Percentiles rank a stretch among this genome's conserved stretches.
phyloP scores from a whole-genome alignment of 2,329 filamentous ascomycete species.

The Dactylonectria estremocensis region DNA sequence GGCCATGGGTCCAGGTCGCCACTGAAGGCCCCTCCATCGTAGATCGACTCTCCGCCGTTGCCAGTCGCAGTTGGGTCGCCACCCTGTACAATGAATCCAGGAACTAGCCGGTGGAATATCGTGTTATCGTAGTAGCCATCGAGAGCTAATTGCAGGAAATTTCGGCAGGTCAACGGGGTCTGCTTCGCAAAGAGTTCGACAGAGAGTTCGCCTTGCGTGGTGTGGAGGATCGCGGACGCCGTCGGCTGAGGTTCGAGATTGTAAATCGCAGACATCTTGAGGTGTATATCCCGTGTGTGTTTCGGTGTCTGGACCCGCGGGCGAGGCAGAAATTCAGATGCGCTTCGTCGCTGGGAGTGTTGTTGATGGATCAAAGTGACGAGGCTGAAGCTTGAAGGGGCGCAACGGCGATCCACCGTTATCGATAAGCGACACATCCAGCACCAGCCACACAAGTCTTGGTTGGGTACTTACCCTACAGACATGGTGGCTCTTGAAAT shows the following conservation, averaged over 20 bases:
- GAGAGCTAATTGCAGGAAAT: conserved; percentile 94
- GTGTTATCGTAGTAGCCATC: conserved; percentile 97
- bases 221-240: conserved; percentile 91
- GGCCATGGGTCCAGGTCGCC: conserved; percentile 81
- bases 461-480: too few relatives aligned
- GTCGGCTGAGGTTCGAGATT: conserved; percentile 96
- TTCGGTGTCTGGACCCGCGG: background rate
- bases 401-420: background rate
- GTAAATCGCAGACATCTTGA: conserved; percentile 87
- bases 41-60: conserved; percentile 92
- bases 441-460: too few relatives aligned
- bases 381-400: background rate
- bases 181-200: conserved; percentile 97
- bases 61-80: conserved; percentile 96
- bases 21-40: conserved; percentile 84
- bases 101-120: conserved; percentile 93
- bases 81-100: conserved; percentile 93
- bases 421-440: too few relatives aligned
- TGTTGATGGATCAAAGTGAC: background rate
- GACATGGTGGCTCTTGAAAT: too few relatives aligned
- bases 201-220: conserved; percentile 88
- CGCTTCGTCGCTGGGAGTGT: background rate
- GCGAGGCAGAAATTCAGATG: background rate
- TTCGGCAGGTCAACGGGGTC: conserved; percentile 90
- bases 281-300: background rate